phyloP scores from a whole-genome alignment of 2,329 filamentous ascomycete genomes.

The Botryotinia globosa region DNA sequence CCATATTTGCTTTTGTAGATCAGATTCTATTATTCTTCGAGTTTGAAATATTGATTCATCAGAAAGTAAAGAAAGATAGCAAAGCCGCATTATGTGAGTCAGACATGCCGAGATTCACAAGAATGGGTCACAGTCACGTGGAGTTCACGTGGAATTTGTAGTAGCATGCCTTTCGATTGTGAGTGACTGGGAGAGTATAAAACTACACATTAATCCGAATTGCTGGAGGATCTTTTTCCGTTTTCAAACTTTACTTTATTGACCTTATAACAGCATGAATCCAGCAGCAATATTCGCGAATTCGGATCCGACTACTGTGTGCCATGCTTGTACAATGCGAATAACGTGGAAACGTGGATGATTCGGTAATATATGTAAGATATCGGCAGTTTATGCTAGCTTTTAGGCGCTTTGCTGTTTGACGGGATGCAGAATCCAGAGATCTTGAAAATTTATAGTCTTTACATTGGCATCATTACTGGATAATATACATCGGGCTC shows the following conservation, averaged over 20 bases:
- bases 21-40: not conserved
- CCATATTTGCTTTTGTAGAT: not conserved
- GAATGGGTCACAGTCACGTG: not conserved
- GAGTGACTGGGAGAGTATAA: not conserved
- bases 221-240: not conserved
- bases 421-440: not conserved
- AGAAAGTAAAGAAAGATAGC: not conserved
- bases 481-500: fast-evolving
- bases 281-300: not conserved
- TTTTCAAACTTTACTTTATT: not conserved
- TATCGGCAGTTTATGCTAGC: not conserved
- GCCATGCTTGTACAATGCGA: not conserved
- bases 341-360: not conserved
- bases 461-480: not conserved
- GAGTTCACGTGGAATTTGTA: fast-evolving
- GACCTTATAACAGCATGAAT: not conserved
- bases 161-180: not conserved
- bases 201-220: fast-evolving
- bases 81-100: not conserved
- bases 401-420: too few relatives aligned
- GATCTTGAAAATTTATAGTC: not conserved
- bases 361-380: not conserved
- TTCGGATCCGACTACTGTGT: not conserved
- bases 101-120: not conserved
- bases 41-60: not conserved